Conservation (phyloP, 495 filamentous ascomycete genomes). For the Penicillium flavigenum region DNA sequence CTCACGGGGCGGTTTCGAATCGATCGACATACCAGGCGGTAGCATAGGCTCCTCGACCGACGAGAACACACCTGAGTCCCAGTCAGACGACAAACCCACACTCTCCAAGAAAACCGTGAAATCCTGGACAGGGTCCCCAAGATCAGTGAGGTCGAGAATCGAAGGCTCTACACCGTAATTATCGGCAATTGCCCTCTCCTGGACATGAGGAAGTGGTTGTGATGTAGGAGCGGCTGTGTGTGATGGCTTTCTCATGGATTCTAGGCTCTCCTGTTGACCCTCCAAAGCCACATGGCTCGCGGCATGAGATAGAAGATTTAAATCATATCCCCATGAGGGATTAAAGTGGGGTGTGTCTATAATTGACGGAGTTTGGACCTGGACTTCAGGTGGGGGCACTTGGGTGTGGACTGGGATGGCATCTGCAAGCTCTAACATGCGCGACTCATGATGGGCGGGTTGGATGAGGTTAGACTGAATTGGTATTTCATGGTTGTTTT, state of each 20-base stretch:
- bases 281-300: constrained; percentile 52
- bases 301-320: constrained; percentile 51
- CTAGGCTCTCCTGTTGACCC: constrained; percentile 47
- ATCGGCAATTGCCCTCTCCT: constrained; percentile 45
- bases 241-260: constrained; percentile 44
- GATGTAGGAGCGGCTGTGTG: constrained; percentile 30
- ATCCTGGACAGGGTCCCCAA: constrained; percentile 51
- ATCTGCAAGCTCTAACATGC: constrained; percentile 50
- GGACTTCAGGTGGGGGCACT: constrained; percentile 39
- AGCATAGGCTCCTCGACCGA: constrained; percentile 47
- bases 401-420: constrained; percentile 45
- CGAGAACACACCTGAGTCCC: constrained; percentile 51
- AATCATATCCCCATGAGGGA: constrained; percentile 52
- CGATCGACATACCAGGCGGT: constrained; percentile 38
- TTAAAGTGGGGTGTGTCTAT: constrained; percentile 49
- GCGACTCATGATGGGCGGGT: constrained; percentile 45
- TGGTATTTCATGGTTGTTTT: constrained; percentile 33
- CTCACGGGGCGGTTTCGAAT: constrained; percentile 41
- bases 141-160: constrained; percentile 45
- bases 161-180: constrained; percentile 50
- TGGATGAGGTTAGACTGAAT: constrained; percentile 42
- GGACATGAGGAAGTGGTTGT: constrained; percentile 34
- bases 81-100: constrained; percentile 51
- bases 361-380: constrained; percentile 43
- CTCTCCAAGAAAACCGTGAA: constrained; percentile 52